Percentiles rank a stretch among this genome's conserved stretches.
phyloP scores from a whole-genome alignment of 495 filamentous ascomycete species.

The Apiosordaria backusii region DNA sequence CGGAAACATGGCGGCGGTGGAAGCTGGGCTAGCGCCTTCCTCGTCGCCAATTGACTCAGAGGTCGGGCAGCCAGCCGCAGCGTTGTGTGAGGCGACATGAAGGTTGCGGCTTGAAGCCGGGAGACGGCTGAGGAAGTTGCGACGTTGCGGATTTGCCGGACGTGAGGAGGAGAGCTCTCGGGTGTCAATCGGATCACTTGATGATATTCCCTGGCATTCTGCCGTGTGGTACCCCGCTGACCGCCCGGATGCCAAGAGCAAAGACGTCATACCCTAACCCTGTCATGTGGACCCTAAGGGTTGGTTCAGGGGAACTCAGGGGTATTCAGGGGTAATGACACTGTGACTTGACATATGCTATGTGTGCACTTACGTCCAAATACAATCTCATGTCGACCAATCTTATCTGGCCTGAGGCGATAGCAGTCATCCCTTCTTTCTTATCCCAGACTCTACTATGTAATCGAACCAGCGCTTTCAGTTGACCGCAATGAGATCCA shows the following conservation, averaged over 20 bases:
- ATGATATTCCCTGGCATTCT: conserved; percentile 9
- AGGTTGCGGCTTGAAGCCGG: conserved; percentile 21
- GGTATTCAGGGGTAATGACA: neutral
- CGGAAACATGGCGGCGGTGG: conserved; percentile 16
- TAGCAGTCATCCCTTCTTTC: too few species aligned
- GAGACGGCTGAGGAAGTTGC: neutral
- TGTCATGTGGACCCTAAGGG: neutral
- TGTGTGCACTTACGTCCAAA: neutral
- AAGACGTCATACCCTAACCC: conserved; percentile 18
- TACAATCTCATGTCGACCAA: neutral
- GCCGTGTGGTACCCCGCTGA: neutral
- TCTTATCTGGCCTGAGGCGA: too few species aligned
- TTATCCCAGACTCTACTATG: too few species aligned
- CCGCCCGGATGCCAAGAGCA: neutral
- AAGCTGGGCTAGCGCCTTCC: neutral
- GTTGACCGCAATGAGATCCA: too few species aligned
- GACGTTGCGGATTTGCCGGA: conserved; percentile 4
- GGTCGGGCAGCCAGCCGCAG: conserved; percentile 31
- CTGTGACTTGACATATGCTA: neutral
- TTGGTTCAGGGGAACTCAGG: conserved; percentile 1
- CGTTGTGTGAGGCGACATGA: conserved; percentile 32
- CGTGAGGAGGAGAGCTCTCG: conserved; percentile 3
- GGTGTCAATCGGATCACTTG: neutral
- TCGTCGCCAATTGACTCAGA: conserved; percentile 19
- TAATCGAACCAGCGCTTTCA: too few species aligned